phyloP scores from a whole-genome alignment of 2,329 filamentous ascomycete genomes.

The Sclerotinia minor region DNA sequence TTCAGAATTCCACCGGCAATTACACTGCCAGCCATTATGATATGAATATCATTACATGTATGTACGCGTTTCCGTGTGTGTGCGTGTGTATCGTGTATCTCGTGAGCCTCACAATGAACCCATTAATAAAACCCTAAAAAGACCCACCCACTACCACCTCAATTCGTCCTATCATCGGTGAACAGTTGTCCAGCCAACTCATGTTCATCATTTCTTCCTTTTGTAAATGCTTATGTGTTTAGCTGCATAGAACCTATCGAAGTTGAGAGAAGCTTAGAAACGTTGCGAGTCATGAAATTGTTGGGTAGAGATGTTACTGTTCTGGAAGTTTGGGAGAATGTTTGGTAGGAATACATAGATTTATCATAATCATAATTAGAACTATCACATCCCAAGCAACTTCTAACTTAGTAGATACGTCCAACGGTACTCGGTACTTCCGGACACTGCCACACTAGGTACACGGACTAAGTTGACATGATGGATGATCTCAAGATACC shows the following conservation, averaged over 20 bases:
- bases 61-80: neutral
- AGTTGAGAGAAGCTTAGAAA: constrained; percentile 3
- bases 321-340: neutral
- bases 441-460: neutral
- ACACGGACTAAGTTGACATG: neutral
- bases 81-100: neutral
- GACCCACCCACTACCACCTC: neutral
- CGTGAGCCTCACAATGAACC: constrained; percentile 8
- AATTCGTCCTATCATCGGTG: constrained; percentile 21
- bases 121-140: neutral
- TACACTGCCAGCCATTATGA: neutral
- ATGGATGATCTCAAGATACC: neutral
- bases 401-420: neutral
- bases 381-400: neutral
- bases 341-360: no score
- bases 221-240: neutral
- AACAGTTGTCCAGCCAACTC: constrained; percentile 24
- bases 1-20: neutral
- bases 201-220: neutral
- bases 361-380: neutral
- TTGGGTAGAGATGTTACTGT: neutral
- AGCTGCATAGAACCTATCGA: neutral
- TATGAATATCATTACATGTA: neutral
- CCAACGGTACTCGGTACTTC: neutral
- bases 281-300: neutral